Conservation (phyloP, 148 eudicot genomes). For the Fallopia convolvulus region DNA sequence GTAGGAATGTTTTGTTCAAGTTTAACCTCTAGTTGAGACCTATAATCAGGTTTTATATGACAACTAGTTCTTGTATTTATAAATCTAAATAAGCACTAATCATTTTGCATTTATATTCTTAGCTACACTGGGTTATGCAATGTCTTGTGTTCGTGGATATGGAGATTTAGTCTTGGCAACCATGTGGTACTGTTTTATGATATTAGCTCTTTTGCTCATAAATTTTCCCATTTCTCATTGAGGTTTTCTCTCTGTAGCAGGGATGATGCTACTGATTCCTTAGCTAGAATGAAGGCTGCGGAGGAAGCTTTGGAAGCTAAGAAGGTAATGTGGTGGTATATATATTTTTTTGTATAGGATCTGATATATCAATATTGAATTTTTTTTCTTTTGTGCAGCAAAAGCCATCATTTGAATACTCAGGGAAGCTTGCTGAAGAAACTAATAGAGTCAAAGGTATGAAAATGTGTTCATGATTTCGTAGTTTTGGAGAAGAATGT, state of each 20-base stretch:
- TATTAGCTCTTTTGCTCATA: neutral
- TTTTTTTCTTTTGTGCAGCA: conserved; percentile 34
- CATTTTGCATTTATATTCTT: neutral
- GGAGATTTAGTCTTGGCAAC: neutral
- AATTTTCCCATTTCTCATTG: conserved; percentile 11
- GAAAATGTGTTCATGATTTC: neutral
- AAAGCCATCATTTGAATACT: conserved; percentile 92
- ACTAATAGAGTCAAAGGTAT: conserved; percentile 91
- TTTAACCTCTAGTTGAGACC: neutral
- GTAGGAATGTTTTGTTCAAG: no score
- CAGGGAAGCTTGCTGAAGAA: conserved; percentile 98
- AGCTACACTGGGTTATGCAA: neutral
- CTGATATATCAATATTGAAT: neutral
- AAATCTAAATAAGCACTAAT: neutral
- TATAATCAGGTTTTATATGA: neutral
- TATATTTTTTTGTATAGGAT: neutral
- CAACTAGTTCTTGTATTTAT: neutral
- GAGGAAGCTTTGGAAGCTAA: conserved; percentile 66
- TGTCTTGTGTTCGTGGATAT: neutral
- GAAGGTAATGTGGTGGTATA: conserved; percentile 29
- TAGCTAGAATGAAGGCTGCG: conserved; percentile 79
- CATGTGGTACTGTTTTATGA: neutral
- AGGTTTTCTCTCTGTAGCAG: conserved; percentile 29
- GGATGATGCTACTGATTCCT: conserved; percentile 59
- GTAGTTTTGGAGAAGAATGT: conserved; percentile 5